Base-by-base conservation (phyloP, 352 stramenopile genomes). In the Phytopythium sindhum region DNA sequence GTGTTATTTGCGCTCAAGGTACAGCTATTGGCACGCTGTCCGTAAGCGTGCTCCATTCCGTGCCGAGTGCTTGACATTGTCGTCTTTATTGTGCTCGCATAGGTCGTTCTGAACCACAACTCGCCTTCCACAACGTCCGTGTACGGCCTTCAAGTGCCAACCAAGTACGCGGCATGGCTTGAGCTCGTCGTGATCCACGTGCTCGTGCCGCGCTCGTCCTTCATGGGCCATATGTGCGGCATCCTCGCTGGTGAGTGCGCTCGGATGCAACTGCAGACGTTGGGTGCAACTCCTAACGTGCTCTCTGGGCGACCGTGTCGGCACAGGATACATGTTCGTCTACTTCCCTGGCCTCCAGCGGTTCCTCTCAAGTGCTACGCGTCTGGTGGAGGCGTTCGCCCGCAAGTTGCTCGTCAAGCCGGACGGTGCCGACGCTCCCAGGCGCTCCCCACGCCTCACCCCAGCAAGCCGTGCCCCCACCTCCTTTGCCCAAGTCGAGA, bases 131-230 rank as follows among this genome's bases (percentile, higher is more conserved):
- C 83, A 21, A 81, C 84, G 11, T 76, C 64, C 1, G 62, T 96
- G 0, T 84, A 91, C 65, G 84, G 75, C 28, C 86, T 97, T 41
- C 69, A 70, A 24, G 73, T 97, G 17, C 87, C 88, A 9, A 94
- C 88, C 3, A 93, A 95, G 55, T 96, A 96, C 50, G 88, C 80
- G 7, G 78, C 91, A 24, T 97, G 90, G 90, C 73, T 96, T 3
- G 91, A 97, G 68, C 72, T 97, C 17, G 61, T 94, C 17, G 57
- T 95, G 29, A 95, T 95, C 5, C 89, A 95, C 53, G 37, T 93
- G 21, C 64, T 96, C 23, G 85, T 96, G 1, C 90, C 79, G 1
- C 72, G 89, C 50, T 73, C 90, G 15, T 95, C 90, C 12, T 84
- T 97, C 45, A 65, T 97, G 28, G 89, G 86, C 28, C 90, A 97